These are phyloP conservation scores for Gryganskiella cystojenkinii DNA, from an alignment of 192 early-diverging fungal species.

Conservation along the genomic window DNA sequence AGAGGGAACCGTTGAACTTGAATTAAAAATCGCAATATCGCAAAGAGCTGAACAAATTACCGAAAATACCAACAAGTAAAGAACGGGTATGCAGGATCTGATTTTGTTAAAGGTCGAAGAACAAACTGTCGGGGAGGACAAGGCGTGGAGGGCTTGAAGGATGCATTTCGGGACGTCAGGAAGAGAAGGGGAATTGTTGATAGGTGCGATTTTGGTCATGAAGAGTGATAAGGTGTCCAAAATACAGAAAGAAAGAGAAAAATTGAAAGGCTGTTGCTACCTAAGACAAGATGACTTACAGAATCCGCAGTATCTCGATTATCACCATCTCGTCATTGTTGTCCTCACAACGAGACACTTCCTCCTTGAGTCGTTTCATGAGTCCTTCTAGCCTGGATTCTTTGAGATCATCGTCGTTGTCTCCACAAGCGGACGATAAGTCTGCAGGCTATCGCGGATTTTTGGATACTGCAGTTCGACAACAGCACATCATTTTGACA, in stretches of 20 bases:
- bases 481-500: slow-evolving; percentile 16
- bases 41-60: slow-evolving; percentile 21
- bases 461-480: slow-evolving; percentile 16
- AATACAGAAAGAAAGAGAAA: too few relatives aligned
- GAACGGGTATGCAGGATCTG: slow-evolving; percentile 13
- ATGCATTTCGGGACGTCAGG: too few relatives aligned
- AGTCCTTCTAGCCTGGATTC: neutral
- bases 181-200: too few relatives aligned
- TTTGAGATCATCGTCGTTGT: slow-evolving; percentile 17
- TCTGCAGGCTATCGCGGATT: slow-evolving; percentile 8
- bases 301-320: neutral
- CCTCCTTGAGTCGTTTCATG: neutral
- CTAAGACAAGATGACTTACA: neutral
- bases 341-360: neutral
- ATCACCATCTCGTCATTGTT: neutral
- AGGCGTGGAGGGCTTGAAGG: too few relatives aligned
- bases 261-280: too few relatives aligned
- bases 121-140: too few relatives aligned
- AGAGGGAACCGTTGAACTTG: slow-evolving; percentile 6
- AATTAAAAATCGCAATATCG: slow-evolving; percentile 27
- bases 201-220: too few relatives aligned
- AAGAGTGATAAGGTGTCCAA: too few relatives aligned
- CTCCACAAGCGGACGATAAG: slow-evolving; percentile 13
- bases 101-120: too few relatives aligned
- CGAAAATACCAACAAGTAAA: slow-evolving; percentile 20